Evolutionary conservation across 176 grass and related monocot genomes (phyloP).

Genomic region (Puya raimondii): DNA sequence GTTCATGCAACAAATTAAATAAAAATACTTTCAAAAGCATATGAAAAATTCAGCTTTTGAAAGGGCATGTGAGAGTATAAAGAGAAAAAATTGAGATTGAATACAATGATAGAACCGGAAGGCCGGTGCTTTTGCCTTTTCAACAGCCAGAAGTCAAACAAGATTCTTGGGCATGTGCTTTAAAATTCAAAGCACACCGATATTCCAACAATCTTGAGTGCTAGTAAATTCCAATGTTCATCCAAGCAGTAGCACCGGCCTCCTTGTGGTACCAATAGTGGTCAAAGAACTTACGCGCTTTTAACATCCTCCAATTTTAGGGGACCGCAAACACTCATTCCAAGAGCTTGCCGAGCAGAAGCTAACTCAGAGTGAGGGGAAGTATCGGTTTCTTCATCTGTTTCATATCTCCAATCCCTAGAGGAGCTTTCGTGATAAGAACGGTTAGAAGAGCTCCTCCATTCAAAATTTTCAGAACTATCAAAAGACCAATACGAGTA

Average conservation of each 20-base stretch:
- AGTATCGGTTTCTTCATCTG: conserved; percentile 42
- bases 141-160: too few species aligned
- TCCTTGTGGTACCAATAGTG: neutral
- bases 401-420: conserved; percentile 47
- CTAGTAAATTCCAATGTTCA: neutral
- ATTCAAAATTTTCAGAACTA: conserved; percentile 34
- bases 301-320: conserved; percentile 95
- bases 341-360: conserved; percentile 62
- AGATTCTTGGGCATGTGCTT: too few species aligned
- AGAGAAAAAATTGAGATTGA: too few species aligned
- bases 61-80: too few species aligned
- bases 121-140: too few species aligned
- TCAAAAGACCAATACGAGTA: conserved; percentile 64
- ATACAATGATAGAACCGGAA: too few species aligned
- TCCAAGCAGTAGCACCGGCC: too few species aligned
- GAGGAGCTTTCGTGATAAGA: conserved; percentile 35
- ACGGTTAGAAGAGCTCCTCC: conserved; percentile 22
- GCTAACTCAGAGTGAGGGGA: conserved; percentile 25
- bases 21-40: too few species aligned
- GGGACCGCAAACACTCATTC: conserved; percentile 58
- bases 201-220: too few species aligned
- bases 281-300: conserved; percentile 61
- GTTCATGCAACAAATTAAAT: too few species aligned
- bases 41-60: too few species aligned
- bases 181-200: too few species aligned